Conservation (phyloP, 257 asterid genomes). For the Thymus mandschuricus region DNA sequence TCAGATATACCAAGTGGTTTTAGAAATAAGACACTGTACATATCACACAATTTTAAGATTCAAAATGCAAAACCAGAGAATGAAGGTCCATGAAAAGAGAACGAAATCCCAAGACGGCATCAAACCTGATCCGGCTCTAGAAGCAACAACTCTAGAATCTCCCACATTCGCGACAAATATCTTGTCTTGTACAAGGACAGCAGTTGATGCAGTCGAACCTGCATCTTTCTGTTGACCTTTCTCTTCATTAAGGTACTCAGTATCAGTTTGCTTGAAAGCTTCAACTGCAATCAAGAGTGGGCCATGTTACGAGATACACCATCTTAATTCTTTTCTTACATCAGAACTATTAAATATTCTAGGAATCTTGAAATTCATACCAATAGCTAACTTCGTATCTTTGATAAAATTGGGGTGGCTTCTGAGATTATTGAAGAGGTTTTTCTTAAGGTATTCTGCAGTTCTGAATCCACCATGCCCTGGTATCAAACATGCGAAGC, state of each 20-base stretch:
- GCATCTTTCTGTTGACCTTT: conserved; percentile 74
- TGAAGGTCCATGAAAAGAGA: neutral
- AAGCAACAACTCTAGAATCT: conserved; percentile 84
- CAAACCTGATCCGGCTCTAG: conserved; percentile 78
- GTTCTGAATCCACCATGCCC: conserved; percentile 89
- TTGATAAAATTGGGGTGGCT: conserved; percentile 70
- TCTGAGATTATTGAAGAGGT: conserved; percentile 68
- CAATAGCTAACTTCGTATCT: conserved; percentile 76
- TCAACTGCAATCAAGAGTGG: conserved; percentile 59
- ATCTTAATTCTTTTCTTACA: conserved; percentile 7
- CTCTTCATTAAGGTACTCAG: conserved; percentile 68
- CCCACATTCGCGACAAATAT: conserved; percentile 82
- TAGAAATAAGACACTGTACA: neutral
- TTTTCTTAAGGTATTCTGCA: conserved; percentile 74
- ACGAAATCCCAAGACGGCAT: conserved; percentile 5
- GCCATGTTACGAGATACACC: conserved; percentile 23
- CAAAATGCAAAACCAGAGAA: conserved; percentile 4
- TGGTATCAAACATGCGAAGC: conserved; percentile 30
- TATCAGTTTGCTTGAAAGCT: conserved; percentile 67
- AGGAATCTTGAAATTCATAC: conserved; percentile 40
- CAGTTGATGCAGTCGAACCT: conserved; percentile 87
- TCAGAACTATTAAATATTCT: conserved; percentile 5
- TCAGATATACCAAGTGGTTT: neutral
- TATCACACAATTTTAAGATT: neutral
- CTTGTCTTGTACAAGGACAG: conserved; percentile 64